These are phyloP conservation scores for Davidsoniella eucalypti DNA, from an alignment of 2,329 filamentous ascomycete genomes.

Conservation along the genomic window DNA sequence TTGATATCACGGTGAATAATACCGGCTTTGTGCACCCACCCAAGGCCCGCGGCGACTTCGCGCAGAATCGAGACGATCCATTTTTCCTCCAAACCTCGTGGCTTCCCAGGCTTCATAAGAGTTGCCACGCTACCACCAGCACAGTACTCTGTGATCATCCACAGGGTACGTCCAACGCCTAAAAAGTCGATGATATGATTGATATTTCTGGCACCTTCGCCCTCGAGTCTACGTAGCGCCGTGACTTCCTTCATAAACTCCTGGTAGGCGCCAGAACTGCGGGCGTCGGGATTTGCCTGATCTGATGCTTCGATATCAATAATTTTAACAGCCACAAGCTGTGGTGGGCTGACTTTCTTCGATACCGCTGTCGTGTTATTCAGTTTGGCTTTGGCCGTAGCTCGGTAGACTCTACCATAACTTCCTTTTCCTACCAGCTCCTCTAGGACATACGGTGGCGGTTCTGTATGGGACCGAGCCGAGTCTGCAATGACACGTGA, in stretches of 20 bases:
- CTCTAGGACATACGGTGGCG: slow-evolving; percentile 49
- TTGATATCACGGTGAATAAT: slow-evolving; percentile 60
- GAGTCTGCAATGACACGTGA: slow-evolving; percentile 45
- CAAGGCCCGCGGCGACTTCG: slow-evolving; percentile 48
- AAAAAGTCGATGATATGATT: slow-evolving; percentile 69
- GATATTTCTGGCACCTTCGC: slow-evolving; percentile 61
- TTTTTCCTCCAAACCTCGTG: slow-evolving; percentile 50
- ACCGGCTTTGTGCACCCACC: slow-evolving; percentile 50
- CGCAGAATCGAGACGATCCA: slow-evolving; percentile 52
- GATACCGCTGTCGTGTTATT: slow-evolving; percentile 11
- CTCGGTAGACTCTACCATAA: slow-evolving; percentile 61
- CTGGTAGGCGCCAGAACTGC: slow-evolving; percentile 48
- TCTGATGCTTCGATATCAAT: slow-evolving; percentile 71
- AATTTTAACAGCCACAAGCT: slow-evolving; percentile 62
- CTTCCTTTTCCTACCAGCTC: slow-evolving; percentile 62
- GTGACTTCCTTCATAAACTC: slow-evolving; percentile 54
- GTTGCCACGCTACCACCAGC: slow-evolving; percentile 69
- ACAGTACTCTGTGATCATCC: slow-evolving; percentile 80
- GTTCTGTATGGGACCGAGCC: slow-evolving; percentile 38
- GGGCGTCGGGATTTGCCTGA: slow-evolving; percentile 37
- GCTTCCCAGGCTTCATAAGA: slow-evolving; percentile 49
- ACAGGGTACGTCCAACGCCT: slow-evolving; percentile 62
- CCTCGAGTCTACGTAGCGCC: slow-evolving; percentile 54
- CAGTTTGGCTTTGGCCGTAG: slow-evolving; percentile 17
- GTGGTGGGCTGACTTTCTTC: slow-evolving; percentile 21